Percentiles rank a stretch among this genome's conserved stretches.
These are phyloP conservation scores for Plasmodium sp. DNA, from an alignment of 169 alveolate genomes.

Conservation along the genomic window DNA sequence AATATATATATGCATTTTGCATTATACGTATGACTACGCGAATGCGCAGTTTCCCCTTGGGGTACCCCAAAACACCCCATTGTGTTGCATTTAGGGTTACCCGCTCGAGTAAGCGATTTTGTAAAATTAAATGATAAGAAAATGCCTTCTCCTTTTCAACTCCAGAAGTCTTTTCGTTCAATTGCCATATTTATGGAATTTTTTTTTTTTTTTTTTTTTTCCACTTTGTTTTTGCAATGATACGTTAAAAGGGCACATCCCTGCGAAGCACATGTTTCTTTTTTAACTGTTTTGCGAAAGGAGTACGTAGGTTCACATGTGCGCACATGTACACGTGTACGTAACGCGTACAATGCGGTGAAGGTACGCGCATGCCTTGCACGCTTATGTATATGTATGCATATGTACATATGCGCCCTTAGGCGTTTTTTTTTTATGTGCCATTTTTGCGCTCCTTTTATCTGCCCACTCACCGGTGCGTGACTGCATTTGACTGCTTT, in stretches of 20 bases:
- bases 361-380: not conserved
- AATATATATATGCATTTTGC: not conserved
- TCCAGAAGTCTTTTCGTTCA: conserved; percentile 24
- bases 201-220: not conserved
- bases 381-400: not conserved
- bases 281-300: conserved; percentile 11
- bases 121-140: not conserved
- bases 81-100: not conserved
- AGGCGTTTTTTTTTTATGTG: not conserved
- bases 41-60: not conserved
- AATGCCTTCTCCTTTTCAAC: conserved; percentile 6
- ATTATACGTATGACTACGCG: not conserved
- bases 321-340: not conserved
- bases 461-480: not conserved
- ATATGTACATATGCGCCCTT: not conserved
- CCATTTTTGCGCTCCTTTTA: not conserved
- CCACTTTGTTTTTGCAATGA: conserved; percentile 3
- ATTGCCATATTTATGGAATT: conserved; percentile 2
- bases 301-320: not conserved
- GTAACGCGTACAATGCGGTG: not conserved
- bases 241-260: conserved; percentile 9
- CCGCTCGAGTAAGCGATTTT: not conserved
- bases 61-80: not conserved
- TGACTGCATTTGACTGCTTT: not conserved
- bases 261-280: not conserved